A percentile compares a stretch with the other conserved stretches of the same genome.
These are phyloP conservation scores for Carex scoparia DNA, from an alignment of 176 grass and related monocot species.

Conservation along the genomic window DNA sequence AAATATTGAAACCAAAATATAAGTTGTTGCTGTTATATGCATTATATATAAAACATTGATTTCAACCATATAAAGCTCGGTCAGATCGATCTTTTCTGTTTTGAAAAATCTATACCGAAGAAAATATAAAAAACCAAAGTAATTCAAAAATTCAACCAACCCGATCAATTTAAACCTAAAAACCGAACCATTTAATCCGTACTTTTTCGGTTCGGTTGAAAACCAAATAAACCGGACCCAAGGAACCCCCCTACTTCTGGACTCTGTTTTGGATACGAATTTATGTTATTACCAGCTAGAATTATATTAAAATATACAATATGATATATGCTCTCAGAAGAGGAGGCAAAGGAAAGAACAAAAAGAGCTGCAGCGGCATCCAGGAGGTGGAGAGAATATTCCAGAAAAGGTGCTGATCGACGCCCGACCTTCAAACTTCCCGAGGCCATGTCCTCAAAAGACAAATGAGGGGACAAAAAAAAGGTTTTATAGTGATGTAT, in stretches of 20 bases:
- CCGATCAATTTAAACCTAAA: too few relatives aligned
- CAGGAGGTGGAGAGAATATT: slow-evolving; percentile 84
- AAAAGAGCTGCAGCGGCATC: slow-evolving; percentile 67
- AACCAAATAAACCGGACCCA: too few relatives aligned
- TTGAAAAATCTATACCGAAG: too few relatives aligned
- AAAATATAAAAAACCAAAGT: too few relatives aligned
- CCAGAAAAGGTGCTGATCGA: slow-evolving; percentile 49
- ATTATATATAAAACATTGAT: too few relatives aligned
- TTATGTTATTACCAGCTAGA: neutral
- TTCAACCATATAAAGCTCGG: too few relatives aligned
- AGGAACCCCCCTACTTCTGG: neutral
- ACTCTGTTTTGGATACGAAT: neutral
- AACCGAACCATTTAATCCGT: too few relatives aligned
- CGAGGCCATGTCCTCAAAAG: slow-evolving; percentile 54
- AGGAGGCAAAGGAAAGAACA: slow-evolving; percentile 55
- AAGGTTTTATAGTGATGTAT: neutral
- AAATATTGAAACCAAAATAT: too few relatives aligned
- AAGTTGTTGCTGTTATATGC: too few relatives aligned
- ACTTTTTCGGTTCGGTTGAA: too few relatives aligned
- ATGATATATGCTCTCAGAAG: slow-evolving; percentile 33
- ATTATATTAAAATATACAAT: neutral
- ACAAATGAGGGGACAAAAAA: slow-evolving; percentile 26
- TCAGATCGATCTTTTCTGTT: too few relatives aligned
- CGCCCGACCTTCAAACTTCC: slow-evolving; percentile 61
- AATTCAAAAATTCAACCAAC: too few relatives aligned